phyloP scores from a whole-genome alignment of 2,329 filamentous ascomycete species.

The Aspergillus oerlinghausenensis region DNA sequence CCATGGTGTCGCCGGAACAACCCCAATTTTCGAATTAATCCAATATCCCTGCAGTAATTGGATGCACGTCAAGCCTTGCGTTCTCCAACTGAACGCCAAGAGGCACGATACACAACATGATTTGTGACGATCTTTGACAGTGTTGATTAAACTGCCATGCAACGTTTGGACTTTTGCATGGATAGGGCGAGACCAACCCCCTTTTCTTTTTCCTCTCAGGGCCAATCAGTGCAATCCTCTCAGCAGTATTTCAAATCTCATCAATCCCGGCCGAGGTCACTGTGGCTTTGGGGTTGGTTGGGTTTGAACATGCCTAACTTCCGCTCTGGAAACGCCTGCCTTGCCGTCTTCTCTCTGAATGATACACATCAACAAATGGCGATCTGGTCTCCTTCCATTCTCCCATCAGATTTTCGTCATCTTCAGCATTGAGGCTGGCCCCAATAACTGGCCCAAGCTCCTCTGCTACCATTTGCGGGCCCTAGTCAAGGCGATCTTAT shows the following conservation, averaged over 20 bases:
- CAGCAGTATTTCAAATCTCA: constrained; percentile 21
- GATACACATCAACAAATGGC: not conserved
- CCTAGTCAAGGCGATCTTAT: constrained; percentile 26
- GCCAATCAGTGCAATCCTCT: constrained; percentile 30
- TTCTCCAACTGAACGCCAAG: constrained; percentile 8
- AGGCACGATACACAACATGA: constrained; percentile 11
- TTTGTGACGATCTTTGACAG: constrained; percentile 23
- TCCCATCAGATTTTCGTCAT: constrained; percentile 10
- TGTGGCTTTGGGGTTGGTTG: not conserved
- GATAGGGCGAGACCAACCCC: constrained; percentile 13
- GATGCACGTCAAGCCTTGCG: constrained; percentile 7
- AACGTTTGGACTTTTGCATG: constrained; percentile 22
- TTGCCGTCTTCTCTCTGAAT: not conserved
- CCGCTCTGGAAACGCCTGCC: not conserved
- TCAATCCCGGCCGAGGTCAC: constrained; percentile 20
- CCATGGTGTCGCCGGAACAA: not conserved
- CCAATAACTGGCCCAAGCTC: constrained; percentile 30
- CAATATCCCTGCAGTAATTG: constrained; percentile 11
- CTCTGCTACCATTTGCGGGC: constrained; percentile 11
- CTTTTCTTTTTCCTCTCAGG: constrained; percentile 5
- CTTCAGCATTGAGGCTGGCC: constrained; percentile 13
- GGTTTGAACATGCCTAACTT: not conserved
- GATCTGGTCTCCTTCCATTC: not conserved
- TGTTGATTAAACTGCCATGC: constrained; percentile 19
- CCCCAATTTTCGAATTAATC: not conserved